Evolutionary conservation across 352 stramenopile genomes (phyloP).

Genomic region (Globisporangium carolinianum): DNA sequence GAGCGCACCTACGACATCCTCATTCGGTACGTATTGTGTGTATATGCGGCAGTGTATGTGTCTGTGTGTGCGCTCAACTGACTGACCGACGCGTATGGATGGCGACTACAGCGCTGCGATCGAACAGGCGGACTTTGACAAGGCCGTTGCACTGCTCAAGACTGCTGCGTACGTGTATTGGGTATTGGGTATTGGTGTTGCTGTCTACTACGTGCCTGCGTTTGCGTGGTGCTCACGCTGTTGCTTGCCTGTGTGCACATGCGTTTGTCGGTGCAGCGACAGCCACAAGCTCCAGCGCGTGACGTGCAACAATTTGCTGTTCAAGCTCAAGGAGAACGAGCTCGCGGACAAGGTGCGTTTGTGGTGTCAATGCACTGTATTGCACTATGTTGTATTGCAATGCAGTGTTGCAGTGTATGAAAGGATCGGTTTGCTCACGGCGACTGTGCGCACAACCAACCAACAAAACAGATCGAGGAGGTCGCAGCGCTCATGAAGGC

Average conservation of each 20-base stretch:
- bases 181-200: not conserved
- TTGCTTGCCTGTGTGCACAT: not conserved
- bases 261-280: slow-evolving; percentile 22
- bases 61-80: not conserved
- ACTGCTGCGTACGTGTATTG: slow-evolving; percentile 53
- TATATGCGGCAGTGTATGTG: not conserved
- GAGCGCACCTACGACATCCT: slow-evolving; percentile 82
- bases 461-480: slow-evolving; percentile 43
- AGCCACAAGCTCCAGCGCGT: slow-evolving; percentile 72
- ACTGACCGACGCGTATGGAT: not conserved
- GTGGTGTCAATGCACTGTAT: not conserved
- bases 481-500: slow-evolving; percentile 74
- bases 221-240: not conserved
- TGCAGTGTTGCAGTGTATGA: too few relatives aligned
- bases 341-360: slow-evolving; percentile 51
- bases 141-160: slow-evolving; percentile 64
- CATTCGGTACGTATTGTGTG: slow-evolving; percentile 38
- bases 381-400: not conserved
- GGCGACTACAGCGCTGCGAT: slow-evolving; percentile 40
- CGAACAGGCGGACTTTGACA: slow-evolving; percentile 65
- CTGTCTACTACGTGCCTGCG: slow-evolving; percentile 1
- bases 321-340: slow-evolving; percentile 81
- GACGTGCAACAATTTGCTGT: slow-evolving; percentile 83
- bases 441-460: too few relatives aligned
- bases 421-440: too few relatives aligned